Base-by-base conservation (phyloP, 129 eudicot genomes). In the Flaveria bidentis region DNA sequence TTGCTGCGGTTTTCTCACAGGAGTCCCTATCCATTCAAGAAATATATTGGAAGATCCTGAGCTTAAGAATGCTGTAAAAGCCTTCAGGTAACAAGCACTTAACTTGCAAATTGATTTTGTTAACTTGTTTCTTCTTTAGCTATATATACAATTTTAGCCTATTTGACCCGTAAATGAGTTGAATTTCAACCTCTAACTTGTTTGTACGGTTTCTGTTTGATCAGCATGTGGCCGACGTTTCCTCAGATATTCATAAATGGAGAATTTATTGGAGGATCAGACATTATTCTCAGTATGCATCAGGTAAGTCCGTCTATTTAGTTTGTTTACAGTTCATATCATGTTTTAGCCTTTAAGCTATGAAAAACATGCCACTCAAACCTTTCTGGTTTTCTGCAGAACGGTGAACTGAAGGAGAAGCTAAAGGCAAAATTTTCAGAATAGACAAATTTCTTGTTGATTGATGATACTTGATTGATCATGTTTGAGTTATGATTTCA, bases 151-250 rank as follows among this genome's bases (percentile, higher is more conserved):
- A 2, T 57, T 57, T 22, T 22, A 57, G 69, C 69, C 9, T 12
- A 2, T 61, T 25, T 61, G n/a, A 61, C 67, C 67, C 17, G 18
- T 4, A 62, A 26, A 28, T 28, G 17, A n/a, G 17, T 26, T 0
- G 17, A 28, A 49, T 47, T 26, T 30, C 26, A 26, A 49, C 62
- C 62, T 70, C 15, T 18, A 36, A 36, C 12, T 60, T 26, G 30
- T 16, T 20, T 22, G 64, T 61, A 9, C 12, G 64, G n/a, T 51
- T 44, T 75, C 42, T 78, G 13, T 87, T 49, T 49, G 53, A 5
- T 88, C 87, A 95, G 99, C 89, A 81, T 84, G 75, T 95, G 99
- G 97, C 99, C 99, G 1, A 95, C 97, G 14, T 95, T 95, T 80
- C 99, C 97, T 12, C 99, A 91, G 78, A 87, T 95, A 83, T 95